Evolutionary conservation across 768 basidiomycete species (phyloP).

Genomic region (Lentinula edodes): DNA sequence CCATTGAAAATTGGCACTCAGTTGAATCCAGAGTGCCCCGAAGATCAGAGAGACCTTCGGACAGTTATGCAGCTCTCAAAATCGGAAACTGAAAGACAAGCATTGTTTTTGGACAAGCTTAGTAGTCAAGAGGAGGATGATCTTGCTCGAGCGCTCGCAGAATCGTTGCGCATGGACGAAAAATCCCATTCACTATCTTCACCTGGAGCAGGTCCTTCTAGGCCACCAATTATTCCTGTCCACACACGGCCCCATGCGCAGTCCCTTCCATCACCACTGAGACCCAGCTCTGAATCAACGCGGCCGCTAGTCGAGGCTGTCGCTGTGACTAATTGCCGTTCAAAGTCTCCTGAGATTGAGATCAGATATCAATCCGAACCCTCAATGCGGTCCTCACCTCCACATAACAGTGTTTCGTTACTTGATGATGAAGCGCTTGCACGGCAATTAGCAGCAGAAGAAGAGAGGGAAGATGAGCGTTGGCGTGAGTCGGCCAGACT

Average conservation of each 20-base stretch:
- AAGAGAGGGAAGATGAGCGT: slow-evolving; percentile 11
- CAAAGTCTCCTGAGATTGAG: background rate
- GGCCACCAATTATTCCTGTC: slow-evolving; percentile 3
- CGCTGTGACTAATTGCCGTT: background rate
- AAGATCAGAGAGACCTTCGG: slow-evolving; percentile 36
- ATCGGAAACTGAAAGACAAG: slow-evolving; percentile 29
- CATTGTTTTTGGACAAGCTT: slow-evolving; percentile 20
- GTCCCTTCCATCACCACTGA: slow-evolving; percentile 1
- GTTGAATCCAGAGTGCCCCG: slow-evolving; percentile 15
- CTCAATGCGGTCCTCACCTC: background rate
- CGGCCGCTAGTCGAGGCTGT: background rate
- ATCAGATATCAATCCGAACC: background rate
- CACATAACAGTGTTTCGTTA: slow-evolving; percentile 16
- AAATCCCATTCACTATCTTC: slow-evolving; percentile 1
- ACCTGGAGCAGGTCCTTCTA: slow-evolving; percentile 19
- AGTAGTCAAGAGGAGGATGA: slow-evolving; percentile 57
- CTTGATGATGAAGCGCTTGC: slow-evolving; percentile 24
- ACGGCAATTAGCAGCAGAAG: slow-evolving; percentile 15
- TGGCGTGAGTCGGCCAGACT: background rate
- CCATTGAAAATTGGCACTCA: slow-evolving; percentile 24
- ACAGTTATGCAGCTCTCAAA: slow-evolving; percentile 43
- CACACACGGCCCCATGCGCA: background rate
- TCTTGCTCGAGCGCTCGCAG: slow-evolving; percentile 55
- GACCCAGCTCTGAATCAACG: slow-evolving; percentile 11
- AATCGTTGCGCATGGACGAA: slow-evolving; percentile 29